Conservation (phyloP, 345 rosid species). For the Linum tenue region DNA sequence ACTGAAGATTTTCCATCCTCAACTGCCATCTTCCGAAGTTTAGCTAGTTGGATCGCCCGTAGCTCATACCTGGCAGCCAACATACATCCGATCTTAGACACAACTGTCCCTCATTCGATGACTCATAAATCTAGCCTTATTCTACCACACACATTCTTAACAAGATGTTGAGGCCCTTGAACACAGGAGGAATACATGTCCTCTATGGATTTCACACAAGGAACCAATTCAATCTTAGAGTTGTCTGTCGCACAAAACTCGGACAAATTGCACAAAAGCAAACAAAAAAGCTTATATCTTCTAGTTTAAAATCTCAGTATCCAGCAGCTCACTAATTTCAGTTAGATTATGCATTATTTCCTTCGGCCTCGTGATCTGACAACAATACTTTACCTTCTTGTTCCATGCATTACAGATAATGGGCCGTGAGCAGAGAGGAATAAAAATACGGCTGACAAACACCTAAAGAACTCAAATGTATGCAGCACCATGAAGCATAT, state of each 20-base stretch:
- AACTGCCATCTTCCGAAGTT: slow-evolving; percentile 28
- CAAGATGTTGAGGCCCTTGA: background rate
- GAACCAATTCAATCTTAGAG: background rate
- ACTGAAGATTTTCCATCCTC: slow-evolving; percentile 25
- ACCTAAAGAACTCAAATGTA: background rate
- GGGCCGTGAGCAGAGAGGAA: no score
- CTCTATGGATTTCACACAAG: background rate
- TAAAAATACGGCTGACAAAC: background rate
- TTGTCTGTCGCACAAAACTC: background rate
- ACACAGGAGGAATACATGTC: background rate
- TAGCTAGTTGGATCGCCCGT: slow-evolving; percentile 33
- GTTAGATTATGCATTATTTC: background rate
- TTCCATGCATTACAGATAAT: no score
- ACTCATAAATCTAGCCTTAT: background rate
- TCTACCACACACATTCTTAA: background rate
- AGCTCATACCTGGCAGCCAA: slow-evolving; percentile 39
- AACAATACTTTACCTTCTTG: background rate
- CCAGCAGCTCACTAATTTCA: background rate
- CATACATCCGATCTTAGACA: background rate
- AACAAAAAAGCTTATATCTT: background rate
- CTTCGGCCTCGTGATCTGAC: background rate
- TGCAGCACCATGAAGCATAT: background rate
- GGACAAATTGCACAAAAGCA: background rate
- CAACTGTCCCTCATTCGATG: background rate
- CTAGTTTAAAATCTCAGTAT: background rate